A percentile compares a stretch with the other conserved stretches of the same genome.
These are phyloP conservation scores for Amanita inopinata DNA, from an alignment of 768 basidiomycete genomes.

Conservation along the genomic window DNA sequence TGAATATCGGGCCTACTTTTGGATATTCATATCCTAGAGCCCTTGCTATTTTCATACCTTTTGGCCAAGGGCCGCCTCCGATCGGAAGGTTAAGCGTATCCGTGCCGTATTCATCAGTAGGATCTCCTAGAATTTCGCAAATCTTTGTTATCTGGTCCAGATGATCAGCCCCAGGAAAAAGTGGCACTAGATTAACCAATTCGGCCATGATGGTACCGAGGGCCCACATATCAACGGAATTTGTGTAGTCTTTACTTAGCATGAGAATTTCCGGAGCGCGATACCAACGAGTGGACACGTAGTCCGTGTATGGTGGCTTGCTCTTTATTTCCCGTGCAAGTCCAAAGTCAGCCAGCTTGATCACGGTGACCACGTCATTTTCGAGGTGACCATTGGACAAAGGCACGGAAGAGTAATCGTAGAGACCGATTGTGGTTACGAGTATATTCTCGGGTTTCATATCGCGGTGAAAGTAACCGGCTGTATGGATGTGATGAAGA, in stretches of 20 bases:
- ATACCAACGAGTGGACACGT: conserved; percentile 99
- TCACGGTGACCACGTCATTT: conserved; percentile 91
- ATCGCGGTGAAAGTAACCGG: conserved; percentile 97
- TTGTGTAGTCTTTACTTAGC: conserved; percentile 86
- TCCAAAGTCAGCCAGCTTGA: conserved; percentile 98
- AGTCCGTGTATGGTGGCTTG: conserved; percentile 93
- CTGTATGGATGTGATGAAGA: conserved; percentile 82
- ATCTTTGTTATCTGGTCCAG: conserved; percentile 89
- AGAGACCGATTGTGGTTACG: conserved; percentile 93
- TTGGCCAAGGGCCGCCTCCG: conserved; percentile 85
- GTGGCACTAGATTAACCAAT: conserved; percentile 84
- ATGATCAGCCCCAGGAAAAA: conserved; percentile 92
- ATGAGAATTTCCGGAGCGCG: conserved; percentile 95
- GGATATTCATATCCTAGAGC: conserved; percentile 81
- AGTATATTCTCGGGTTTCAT: conserved; percentile 99
- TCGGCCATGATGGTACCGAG: conserved; percentile 98
- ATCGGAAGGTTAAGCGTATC: conserved; percentile 58
- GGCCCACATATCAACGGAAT: conserved; percentile 99
- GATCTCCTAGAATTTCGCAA: conserved; percentile 90
- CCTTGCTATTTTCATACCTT: conserved; percentile 81
- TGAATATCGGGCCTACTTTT: conserved; percentile 47
- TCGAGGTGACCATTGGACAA: conserved; percentile 60
- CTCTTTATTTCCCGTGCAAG: conserved; percentile 86
- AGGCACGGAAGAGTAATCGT: conserved; percentile 74
- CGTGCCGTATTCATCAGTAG: conserved; percentile 69